A percentile compares a stretch with the other conserved stretches of the same genome.
These are phyloP conservation scores for Magnolia kwangsiensis DNA, from an alignment of 164 flowering plant species.

Conservation along the genomic window DNA sequence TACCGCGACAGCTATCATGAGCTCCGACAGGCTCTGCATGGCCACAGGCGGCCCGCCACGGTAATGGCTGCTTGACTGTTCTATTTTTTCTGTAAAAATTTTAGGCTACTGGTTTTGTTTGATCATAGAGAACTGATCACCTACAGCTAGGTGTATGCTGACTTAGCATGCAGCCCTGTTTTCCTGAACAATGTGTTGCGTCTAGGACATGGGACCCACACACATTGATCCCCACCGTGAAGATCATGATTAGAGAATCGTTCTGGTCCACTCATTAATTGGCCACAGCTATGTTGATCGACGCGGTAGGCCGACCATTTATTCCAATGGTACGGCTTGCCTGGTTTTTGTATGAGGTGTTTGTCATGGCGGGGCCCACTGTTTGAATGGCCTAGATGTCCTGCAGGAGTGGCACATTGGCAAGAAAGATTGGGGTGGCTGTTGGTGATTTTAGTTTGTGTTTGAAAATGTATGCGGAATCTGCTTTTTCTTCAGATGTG, in stretches of 20 bases:
- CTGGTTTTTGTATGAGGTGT: too few species aligned
- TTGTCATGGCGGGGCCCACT: neutral
- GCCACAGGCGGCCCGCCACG: slow-evolving; percentile 6
- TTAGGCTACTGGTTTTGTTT: neutral
- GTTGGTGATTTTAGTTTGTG: neutral
- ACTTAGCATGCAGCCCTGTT: neutral
- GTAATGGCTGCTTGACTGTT: slow-evolving; percentile 29
- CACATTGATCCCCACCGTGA: too few species aligned
- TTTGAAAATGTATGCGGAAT: neutral
- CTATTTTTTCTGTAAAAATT: neutral
- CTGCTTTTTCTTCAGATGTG: neutral
- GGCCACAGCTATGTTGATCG: too few species aligned
- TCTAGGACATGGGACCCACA: too few species aligned
- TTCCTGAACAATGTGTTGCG: too few species aligned
- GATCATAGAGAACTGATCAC: neutral
- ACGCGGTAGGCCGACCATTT: too few species aligned
- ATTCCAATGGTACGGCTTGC: too few species aligned
- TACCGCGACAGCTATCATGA: slow-evolving; percentile 5
- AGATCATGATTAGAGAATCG: too few species aligned
- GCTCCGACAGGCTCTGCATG: slow-evolving; percentile 11
- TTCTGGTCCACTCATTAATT: too few species aligned
- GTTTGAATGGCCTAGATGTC: neutral
- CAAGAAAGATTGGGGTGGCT: neutral
- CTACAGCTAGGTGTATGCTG: neutral
- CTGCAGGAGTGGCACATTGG: neutral